Conservation (phyloP, 345 rosid genomes). For the Noccaea bulbosa region DNA sequence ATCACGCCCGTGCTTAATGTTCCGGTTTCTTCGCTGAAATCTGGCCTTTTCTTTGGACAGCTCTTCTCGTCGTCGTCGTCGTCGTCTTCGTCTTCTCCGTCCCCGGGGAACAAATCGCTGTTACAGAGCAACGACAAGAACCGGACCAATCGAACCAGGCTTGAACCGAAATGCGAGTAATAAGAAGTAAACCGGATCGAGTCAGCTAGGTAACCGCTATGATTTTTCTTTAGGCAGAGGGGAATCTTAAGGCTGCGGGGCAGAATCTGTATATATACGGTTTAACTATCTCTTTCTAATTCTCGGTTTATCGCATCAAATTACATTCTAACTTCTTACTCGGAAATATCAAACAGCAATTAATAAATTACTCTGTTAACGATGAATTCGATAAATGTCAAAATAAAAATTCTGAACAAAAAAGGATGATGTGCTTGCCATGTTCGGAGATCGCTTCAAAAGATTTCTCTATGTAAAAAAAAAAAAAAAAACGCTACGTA, state of each 20-base stretch:
- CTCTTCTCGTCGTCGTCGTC: conserved; percentile 58
- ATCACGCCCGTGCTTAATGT: conserved; percentile 80
- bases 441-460: conserved; percentile 38
- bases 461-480: conserved; percentile 2
- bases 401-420: neutral
- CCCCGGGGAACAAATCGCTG: conserved; percentile 35
- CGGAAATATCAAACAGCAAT: conserved; percentile 11
- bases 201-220: conserved; percentile 4
- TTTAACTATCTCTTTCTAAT: conserved; percentile 10
- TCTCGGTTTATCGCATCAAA: conserved; percentile 7
- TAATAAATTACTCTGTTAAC: neutral
- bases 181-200: conserved; percentile 20
- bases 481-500: too few relatives aligned
- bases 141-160: conserved; percentile 47
- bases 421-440: conserved; percentile 34
- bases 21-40: conserved; percentile 64
- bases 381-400: conserved; percentile 3
- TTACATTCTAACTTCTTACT: conserved; percentile 14
- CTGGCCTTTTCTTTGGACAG: conserved; percentile 61
- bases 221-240: conserved; percentile 1
- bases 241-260: neutral
- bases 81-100: conserved; percentile 40
- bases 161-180: conserved; percentile 41
- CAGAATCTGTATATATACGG: conserved; percentile 37
- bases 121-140: conserved; percentile 40